These are phyloP conservation scores for Dipodascus geniculatus DNA, from an alignment of 805 yeast genomes.

Conservation along the genomic window DNA sequence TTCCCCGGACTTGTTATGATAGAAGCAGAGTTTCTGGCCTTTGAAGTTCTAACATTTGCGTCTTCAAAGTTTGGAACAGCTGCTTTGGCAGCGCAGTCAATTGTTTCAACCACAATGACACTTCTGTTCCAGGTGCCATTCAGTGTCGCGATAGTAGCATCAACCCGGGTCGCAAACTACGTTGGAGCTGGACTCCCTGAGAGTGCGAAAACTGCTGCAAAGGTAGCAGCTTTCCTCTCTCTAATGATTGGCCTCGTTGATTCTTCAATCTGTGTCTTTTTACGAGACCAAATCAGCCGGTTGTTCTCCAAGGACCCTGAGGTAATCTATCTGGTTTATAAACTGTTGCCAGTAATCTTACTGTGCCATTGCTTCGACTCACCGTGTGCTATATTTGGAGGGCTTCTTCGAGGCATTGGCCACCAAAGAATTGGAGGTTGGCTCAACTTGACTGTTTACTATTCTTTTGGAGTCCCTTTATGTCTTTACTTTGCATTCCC, in stretches of 20 bases:
- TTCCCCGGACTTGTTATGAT: slow-evolving; percentile 61
- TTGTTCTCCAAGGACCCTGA: slow-evolving; percentile 51
- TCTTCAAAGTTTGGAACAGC: slow-evolving; percentile 59
- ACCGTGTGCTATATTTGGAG: slow-evolving; percentile 63
- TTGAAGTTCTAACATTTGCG: slow-evolving; percentile 56
- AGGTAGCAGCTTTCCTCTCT: slow-evolving; percentile 33
- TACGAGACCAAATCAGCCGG: slow-evolving; percentile 39
- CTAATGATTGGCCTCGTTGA: slow-evolving; percentile 35
- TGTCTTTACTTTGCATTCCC: slow-evolving; percentile 47
- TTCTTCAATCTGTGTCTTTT: slow-evolving; percentile 36
- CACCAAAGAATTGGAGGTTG: slow-evolving; percentile 68
- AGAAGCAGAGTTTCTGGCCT: slow-evolving; percentile 63
- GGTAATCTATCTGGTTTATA: slow-evolving; percentile 40
- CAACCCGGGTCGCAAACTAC: slow-evolving; percentile 60
- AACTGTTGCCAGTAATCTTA: slow-evolving; percentile 50
- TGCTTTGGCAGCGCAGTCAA: slow-evolving; percentile 60
- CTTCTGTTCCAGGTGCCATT: slow-evolving; percentile 58
- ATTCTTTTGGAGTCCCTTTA: slow-evolving; percentile 63
- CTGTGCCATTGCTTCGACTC: slow-evolving; percentile 61
- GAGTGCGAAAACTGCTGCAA: slow-evolving; percentile 37
- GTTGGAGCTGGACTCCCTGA: slow-evolving; percentile 46
- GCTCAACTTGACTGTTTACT: slow-evolving; percentile 56
- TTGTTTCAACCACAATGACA: slow-evolving; percentile 53
- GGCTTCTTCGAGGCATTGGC: slow-evolving; percentile 79
- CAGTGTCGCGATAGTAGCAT: slow-evolving; percentile 55